Conservation (phyloP, 495 filamentous ascomycete genomes). For the Penicillium daleae region DNA sequence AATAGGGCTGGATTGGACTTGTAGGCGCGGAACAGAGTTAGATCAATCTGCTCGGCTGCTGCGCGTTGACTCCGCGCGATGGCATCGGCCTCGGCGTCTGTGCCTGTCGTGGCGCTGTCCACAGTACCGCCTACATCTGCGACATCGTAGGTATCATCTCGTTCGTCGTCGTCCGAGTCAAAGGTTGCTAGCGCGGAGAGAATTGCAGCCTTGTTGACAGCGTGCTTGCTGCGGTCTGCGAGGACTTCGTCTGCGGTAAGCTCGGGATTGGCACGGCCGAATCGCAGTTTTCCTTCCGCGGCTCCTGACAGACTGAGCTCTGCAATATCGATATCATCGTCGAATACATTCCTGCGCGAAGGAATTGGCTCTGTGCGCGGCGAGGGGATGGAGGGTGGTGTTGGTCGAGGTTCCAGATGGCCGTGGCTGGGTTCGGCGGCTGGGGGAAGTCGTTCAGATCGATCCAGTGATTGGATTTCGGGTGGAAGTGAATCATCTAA, state of each 20-base stretch:
- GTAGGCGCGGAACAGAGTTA: constrained; percentile 68
- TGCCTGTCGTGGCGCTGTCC: constrained; percentile 54
- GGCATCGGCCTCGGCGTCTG: constrained; percentile 44
- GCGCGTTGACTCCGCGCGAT: constrained; percentile 36
- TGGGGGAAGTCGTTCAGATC: constrained; percentile 44
- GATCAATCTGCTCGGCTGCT: constrained; percentile 43
- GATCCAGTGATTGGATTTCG: constrained; percentile 44
- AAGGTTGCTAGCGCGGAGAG: constrained; percentile 88
- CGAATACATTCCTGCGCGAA: constrained; percentile 68
- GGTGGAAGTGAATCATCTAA: constrained; percentile 79
- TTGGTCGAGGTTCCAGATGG: constrained; percentile 39
- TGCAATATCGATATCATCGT: constrained; percentile 77
- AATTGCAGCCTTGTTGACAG: constrained; percentile 82
- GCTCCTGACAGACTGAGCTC: constrained; percentile 58
- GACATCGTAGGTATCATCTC: constrained; percentile 94
- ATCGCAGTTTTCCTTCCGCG: constrained; percentile 62
- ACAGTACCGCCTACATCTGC: constrained; percentile 89
- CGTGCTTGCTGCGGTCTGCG: constrained; percentile 53
- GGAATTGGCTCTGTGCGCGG: constrained; percentile 31
- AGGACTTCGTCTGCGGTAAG: constrained; percentile 67
- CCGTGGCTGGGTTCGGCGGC: constrained; percentile 20
- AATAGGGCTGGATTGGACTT: constrained; percentile 66
- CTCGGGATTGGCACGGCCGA: constrained; percentile 70
- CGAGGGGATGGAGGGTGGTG: constrained; percentile 38
- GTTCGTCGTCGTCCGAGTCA: constrained; percentile 94